Percentiles rank a stretch among this genome's conserved stretches.
Evolutionary conservation across 345 rosid genomes (phyloP).

Genomic region (Corymbia maculata): DNA sequence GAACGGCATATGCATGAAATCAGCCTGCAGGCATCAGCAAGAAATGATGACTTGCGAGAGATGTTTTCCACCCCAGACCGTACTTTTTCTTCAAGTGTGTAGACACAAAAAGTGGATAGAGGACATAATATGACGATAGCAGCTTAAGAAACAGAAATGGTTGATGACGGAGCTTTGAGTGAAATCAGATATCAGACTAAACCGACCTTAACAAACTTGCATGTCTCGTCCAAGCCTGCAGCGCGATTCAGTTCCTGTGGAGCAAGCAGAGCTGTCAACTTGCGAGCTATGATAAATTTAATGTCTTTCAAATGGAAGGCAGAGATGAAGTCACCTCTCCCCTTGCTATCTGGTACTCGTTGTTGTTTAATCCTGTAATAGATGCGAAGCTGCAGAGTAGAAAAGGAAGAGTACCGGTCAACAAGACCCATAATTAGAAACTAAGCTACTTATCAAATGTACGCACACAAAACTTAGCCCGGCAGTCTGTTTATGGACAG

Average conservation of each 20-base stretch:
- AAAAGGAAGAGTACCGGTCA: background rate
- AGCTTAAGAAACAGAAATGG: background rate
- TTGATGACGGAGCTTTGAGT: background rate
- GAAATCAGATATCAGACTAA: background rate
- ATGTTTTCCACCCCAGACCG: background rate
- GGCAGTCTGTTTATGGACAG: background rate
- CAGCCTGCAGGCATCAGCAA: constrained; percentile 54
- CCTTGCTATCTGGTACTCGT: constrained; percentile 93
- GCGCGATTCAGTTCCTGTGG: constrained; percentile 64
- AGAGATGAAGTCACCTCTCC: constrained; percentile 51
- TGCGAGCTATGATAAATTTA: background rate
- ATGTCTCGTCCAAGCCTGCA: constrained; percentile 81
- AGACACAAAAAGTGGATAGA: background rate
- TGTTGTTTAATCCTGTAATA: constrained; percentile 88
- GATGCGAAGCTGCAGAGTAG: constrained; percentile 46
- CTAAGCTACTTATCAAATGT: background rate
- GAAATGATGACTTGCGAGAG: background rate
- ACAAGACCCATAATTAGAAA: background rate
- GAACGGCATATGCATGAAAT: constrained; percentile 98
- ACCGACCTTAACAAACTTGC: constrained; percentile 84
- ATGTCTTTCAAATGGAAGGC: background rate
- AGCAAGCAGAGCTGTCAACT: background rate
- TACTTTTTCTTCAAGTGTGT: background rate
- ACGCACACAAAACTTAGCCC: background rate
- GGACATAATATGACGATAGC: background rate